Evolutionary conservation across 164 flowering plant species (phyloP), one percentile per base, ranked within the genome.

Genomic region (Santalum album): DNA sequence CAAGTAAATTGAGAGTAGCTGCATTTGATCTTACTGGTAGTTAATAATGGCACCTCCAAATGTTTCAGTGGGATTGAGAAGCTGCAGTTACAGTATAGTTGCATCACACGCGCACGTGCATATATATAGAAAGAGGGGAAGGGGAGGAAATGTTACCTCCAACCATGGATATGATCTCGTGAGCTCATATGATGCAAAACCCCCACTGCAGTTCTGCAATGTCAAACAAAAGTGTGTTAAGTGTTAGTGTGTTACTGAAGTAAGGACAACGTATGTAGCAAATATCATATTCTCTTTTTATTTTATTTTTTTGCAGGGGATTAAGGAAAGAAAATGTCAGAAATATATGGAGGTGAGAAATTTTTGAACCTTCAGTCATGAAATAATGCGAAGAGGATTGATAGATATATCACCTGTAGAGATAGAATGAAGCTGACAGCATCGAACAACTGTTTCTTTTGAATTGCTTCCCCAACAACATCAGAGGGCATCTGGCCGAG

Each of bases 151-250:
- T 19, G 56, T 19, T 44, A 23, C 44, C 86, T 81, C 87, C 54
- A 81, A 47, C 80, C 79, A 81, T 1, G 70, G 25, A 60, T 74
- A 78, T 0, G 87, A 75, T 65, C 87, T 69, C 25, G 78, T 72
- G 38, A 75, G 80, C 60, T 81, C 87, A 58, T 73, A 81, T 17
- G 87, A 59, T 17, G 81, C 79, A 58, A 72, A 78, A 12, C 87
- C 81, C 20, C 83, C 87, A 67, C 57, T 64, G 25, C 24, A 34
- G 47, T 76, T 81, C 80, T 81, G 72, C 38, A 58, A 23, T 43
- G 21, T 22, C 4, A 23, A 25, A 24, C 6, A 25, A n/a, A n/a
- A n/a, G n/a, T n/a, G n/a, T n/a, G n/a, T n/a, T n/a, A n/a, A n/a
- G n/a, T n/a, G n/a, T n/a, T n/a, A n/a, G n/a, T n/a, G n/a, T n/a